Percentiles rank a stretch among this genome's conserved stretches.
These are phyloP conservation scores for Jackrogersella minutella DNA, from an alignment of 495 filamentous ascomycete species.

Conservation along the genomic window DNA sequence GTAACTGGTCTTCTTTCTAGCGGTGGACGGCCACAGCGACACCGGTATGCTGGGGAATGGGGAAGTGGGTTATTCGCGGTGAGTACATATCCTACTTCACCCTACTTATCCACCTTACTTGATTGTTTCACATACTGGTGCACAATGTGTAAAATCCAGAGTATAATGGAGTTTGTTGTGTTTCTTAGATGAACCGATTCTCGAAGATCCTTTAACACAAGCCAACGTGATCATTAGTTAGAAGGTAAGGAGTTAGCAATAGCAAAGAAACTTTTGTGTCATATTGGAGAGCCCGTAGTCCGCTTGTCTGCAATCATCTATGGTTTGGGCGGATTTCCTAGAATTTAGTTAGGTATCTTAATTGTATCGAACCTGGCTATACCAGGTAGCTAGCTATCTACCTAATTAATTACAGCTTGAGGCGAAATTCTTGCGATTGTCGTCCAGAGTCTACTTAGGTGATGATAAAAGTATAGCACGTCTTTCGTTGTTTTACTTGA, in stretches of 20 bases:
- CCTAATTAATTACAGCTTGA: too few relatives aligned
- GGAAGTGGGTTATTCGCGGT: slow-evolving; percentile 37
- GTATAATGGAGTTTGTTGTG: slow-evolving; percentile 49
- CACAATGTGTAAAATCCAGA: not conserved
- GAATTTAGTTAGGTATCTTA: not conserved
- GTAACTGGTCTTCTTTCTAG: slow-evolving; percentile 26
- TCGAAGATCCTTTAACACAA: slow-evolving; percentile 39
- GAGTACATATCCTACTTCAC: not conserved
- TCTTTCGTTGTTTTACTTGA: too few relatives aligned
- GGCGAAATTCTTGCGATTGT: too few relatives aligned
- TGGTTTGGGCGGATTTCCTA: not conserved
- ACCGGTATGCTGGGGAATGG: slow-evolving; percentile 28
- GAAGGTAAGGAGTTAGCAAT: not conserved
- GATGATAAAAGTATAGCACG: not conserved
- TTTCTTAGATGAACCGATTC: slow-evolving; percentile 46
- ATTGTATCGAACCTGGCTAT: not conserved
- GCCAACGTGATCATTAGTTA: not conserved
- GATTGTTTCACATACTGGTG: not conserved
- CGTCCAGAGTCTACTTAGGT: too few relatives aligned
- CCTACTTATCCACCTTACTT: not conserved
- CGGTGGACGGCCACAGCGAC: slow-evolving; percentile 17
- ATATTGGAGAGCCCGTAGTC: not conserved
- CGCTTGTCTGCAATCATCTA: not conserved
- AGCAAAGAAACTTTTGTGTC: not conserved
- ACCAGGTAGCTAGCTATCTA: too few relatives aligned